phyloP scores from a whole-genome alignment of 768 basidiomycete genomes.

The Tephrocybe sp. region DNA sequence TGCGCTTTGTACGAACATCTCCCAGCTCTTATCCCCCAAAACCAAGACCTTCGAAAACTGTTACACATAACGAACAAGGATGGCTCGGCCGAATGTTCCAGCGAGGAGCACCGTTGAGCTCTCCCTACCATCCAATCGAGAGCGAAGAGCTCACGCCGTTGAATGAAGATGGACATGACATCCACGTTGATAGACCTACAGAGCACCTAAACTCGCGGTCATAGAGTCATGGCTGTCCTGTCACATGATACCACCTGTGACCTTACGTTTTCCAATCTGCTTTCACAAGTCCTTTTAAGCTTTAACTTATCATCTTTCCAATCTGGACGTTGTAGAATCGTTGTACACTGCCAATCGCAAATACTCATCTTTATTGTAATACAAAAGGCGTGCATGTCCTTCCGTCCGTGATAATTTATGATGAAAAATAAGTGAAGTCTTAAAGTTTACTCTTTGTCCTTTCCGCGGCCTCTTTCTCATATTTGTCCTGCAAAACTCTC shows the following conservation, averaged over 20 bases:
- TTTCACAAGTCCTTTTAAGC: too few species aligned
- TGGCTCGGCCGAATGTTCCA: conserved; percentile 15
- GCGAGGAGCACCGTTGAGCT: neutral
- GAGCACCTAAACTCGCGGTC: too few species aligned
- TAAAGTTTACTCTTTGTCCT: conserved; percentile 32
- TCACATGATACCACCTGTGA: too few species aligned
- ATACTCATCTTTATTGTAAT: too few species aligned
- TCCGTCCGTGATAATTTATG: too few species aligned
- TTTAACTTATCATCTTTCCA: too few species aligned
- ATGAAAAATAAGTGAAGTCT: too few species aligned
- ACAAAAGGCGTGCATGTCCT: too few species aligned
- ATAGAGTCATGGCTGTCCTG: too few species aligned
- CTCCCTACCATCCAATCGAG: conserved; percentile 14
- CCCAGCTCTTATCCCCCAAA: conserved; percentile 14
- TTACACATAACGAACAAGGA: neutral
- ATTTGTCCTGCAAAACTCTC: conserved; percentile 56
- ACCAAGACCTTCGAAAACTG: neutral
- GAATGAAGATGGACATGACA: conserved; percentile 7
- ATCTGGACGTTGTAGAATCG: too few species aligned
- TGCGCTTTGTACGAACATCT: conserved; percentile 1
- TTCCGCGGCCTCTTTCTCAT: conserved; percentile 39
- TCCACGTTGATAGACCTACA: conserved; percentile 1
- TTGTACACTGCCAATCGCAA: too few species aligned
- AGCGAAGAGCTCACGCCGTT: conserved; percentile 17
- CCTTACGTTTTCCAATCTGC: too few species aligned